Percentiles rank a stretch among this genome's conserved stretches.
phyloP scores from a whole-genome alignment of 1,284 basidiomycete genomes.

The Pseudozyma hubeiensis region DNA sequence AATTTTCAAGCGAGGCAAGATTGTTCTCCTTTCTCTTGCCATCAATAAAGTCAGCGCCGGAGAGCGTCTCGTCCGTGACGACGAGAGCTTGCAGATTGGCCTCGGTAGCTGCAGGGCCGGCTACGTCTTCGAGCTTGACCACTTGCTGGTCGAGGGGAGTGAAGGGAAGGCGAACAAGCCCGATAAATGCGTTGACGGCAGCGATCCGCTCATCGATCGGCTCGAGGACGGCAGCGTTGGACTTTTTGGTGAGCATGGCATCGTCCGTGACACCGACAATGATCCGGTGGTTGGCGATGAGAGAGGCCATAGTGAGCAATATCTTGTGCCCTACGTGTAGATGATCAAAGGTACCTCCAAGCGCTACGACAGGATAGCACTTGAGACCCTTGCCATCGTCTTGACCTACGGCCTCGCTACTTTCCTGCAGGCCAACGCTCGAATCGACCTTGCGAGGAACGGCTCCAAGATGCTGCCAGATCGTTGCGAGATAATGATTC shows the following conservation, averaged over 20 bases:
- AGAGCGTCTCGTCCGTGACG: conserved; percentile 64
- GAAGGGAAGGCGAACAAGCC: conserved; percentile 39
- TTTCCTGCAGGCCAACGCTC: conserved; percentile 5
- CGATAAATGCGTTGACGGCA: conserved; percentile 57
- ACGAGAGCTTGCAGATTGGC: conserved; percentile 57
- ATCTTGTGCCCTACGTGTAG: conserved; percentile 98
- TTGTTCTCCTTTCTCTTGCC: conserved; percentile 50
- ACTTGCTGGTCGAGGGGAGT: conserved; percentile 45
- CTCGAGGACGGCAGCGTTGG: conserved; percentile 79
- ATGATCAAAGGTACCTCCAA: conserved; percentile 93
- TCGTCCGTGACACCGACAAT: conserved; percentile 89
- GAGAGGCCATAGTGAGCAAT: conserved; percentile 88
- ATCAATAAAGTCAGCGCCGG: conserved; percentile 59
- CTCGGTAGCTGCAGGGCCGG: conserved; percentile 64
- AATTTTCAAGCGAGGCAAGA: conserved; percentile 42
- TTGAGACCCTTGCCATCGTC: conserved; percentile 36
- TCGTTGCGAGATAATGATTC: background rate
- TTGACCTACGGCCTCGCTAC: conserved; percentile 11
- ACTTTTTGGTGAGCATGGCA: conserved; percentile 79
- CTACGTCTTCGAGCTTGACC: conserved; percentile 60
- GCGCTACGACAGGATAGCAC: conserved; percentile 63
- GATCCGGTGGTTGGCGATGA: conserved; percentile 81
- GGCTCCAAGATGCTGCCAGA: conserved; percentile 18
- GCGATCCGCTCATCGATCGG: conserved; percentile 71
- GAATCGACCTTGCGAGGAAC: conserved; percentile 5